These are phyloP conservation scores for Teunomyces lycoperdinae DNA, from an alignment of 805 yeast genomes.

Conservation along the genomic window DNA sequence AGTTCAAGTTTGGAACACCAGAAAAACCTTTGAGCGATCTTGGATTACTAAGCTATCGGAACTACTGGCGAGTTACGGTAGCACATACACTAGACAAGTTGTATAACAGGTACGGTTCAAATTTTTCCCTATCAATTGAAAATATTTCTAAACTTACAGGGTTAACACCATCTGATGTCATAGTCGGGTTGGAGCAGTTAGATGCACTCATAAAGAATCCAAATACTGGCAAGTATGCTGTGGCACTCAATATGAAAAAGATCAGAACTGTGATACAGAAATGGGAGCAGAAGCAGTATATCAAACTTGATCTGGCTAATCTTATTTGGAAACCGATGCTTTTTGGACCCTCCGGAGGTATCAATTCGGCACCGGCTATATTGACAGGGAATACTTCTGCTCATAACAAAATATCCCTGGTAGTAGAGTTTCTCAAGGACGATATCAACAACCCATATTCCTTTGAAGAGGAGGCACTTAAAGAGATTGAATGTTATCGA, in stretches of 20 bases:
- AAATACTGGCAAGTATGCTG: constrained; percentile 45
- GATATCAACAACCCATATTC: constrained; percentile 64
- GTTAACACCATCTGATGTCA: constrained; percentile 81
- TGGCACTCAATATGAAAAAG: constrained; percentile 46
- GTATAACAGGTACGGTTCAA: constrained; percentile 10
- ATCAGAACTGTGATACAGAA: constrained; percentile 42
- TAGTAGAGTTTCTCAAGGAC: constrained; percentile 61
- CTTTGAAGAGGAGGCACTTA: constrained; percentile 54
- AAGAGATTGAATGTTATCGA: constrained; percentile 37
- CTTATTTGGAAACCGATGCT: constrained; percentile 80
- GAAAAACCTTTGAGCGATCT: constrained; percentile 90
- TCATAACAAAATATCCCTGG: constrained; percentile 50
- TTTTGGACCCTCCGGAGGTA: constrained; percentile 85
- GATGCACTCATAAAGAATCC: constrained; percentile 54
- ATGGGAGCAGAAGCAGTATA: constrained; percentile 57
- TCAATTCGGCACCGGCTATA: constrained; percentile 56
- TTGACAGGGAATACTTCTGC: constrained; percentile 21
- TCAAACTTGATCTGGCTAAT: constrained; percentile 47
- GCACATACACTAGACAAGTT: constrained; percentile 44
- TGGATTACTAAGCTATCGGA: constrained; percentile 81
- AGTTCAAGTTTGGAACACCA: constrained; percentile 84
- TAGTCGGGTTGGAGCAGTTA: constrained; percentile 80
- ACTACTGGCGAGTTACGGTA: constrained; percentile 76
- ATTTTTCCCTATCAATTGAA: constrained; percentile 47
- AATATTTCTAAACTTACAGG: constrained; percentile 72